phyloP scores from a whole-genome alignment of 1,139 yeast genomes.

The Candida smagusa region DNA sequence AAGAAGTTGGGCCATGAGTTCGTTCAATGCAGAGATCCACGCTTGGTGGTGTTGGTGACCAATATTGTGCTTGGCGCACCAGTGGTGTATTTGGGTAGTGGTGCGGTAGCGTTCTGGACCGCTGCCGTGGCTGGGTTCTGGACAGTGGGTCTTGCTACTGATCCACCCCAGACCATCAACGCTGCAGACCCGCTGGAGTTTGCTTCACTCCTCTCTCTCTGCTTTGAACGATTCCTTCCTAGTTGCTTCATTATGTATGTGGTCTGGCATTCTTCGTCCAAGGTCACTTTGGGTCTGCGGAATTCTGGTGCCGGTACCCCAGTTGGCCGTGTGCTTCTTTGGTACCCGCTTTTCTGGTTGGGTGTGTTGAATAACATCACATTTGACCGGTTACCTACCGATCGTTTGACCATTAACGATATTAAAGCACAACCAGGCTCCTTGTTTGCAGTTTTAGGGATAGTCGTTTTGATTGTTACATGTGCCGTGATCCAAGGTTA shows the following conservation, averaged over 20 bases:
- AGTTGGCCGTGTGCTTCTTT: slow-evolving; percentile 54
- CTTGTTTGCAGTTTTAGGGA: slow-evolving; percentile 54
- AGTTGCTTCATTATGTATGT: slow-evolving; percentile 67
- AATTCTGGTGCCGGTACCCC: slow-evolving; percentile 16
- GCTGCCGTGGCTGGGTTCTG: slow-evolving; percentile 72
- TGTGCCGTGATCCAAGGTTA: slow-evolving; percentile 75
- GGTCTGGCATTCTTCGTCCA: slow-evolving; percentile 61
- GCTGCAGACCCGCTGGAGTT: slow-evolving; percentile 52
- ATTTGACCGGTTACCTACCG: slow-evolving; percentile 84
- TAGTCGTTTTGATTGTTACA: slow-evolving; percentile 41
- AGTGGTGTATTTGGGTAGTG: slow-evolving; percentile 52
- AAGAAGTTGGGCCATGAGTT: slow-evolving; percentile 24
- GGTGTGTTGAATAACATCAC: slow-evolving; percentile 85
- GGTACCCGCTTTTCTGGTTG: slow-evolving; percentile 83
- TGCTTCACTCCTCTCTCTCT: slow-evolving; percentile 63
- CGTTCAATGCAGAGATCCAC: slow-evolving; percentile 62
- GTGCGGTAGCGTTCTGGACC: slow-evolving; percentile 61
- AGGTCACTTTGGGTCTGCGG: slow-evolving; percentile 24
- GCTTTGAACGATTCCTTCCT: slow-evolving; percentile 75
- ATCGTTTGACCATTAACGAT: slow-evolving; percentile 71
- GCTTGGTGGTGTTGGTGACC: slow-evolving; percentile 52
- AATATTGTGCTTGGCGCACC: slow-evolving; percentile 63
- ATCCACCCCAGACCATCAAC: slow-evolving; percentile 70
- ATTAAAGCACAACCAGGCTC: slow-evolving; percentile 77
- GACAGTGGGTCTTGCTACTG: slow-evolving; percentile 77